Base-by-base conservation (phyloP, 2,329 filamentous ascomycete species). In the Xylariaceae sp. region DNA sequence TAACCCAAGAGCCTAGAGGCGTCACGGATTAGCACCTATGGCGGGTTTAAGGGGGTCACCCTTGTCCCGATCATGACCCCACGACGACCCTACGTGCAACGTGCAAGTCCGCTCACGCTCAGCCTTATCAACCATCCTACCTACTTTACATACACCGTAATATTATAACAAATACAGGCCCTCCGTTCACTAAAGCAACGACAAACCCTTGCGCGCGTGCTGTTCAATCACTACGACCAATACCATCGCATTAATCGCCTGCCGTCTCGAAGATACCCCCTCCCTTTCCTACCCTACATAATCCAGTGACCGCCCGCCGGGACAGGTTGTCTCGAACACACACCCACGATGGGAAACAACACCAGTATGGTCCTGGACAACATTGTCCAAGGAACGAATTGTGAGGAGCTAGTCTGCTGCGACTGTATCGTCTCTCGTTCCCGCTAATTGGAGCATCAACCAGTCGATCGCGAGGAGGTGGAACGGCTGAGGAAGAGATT, bases 381-480 rank as follows among this genome's bases (percentile, higher is more conserved):
- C 77, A 97, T 99, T 71, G 92, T 97, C 74, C 90, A 95, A 72
- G 91, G 89, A 70, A 94, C 92, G 69, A 99, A 99, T 81, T 99
- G 93, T 97, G 79, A 66, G 85, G 76, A 65, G 45, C 37, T 13
- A 42, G 37, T 15, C 7, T 9, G 6, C 5, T 15, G 39, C 4
- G 13, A 3, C 9, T 23, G 10, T n/a, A 11, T 17, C 1, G 13
- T 17, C 10, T 13, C 30, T 17, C n/a, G 10, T 3, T 6, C 17
- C 23, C 51, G 34, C 58, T 65, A 48, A 66, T 55, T 10, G n/a
- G 51, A 9, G 51, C 7, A 45, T 10, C 34, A 7, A 55, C 60
- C 70, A 97, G 93, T 99, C 80, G 90, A 99, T 80, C 88, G 90
- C 75, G 94, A 99, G 71, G 94, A 99, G 76, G 92, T 99, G 62